Evolutionary conservation across 208 protist genomes (phyloP), one percentile per base, ranked within the genome.

Genomic region (Trypanosomatidae sp.): DNA sequence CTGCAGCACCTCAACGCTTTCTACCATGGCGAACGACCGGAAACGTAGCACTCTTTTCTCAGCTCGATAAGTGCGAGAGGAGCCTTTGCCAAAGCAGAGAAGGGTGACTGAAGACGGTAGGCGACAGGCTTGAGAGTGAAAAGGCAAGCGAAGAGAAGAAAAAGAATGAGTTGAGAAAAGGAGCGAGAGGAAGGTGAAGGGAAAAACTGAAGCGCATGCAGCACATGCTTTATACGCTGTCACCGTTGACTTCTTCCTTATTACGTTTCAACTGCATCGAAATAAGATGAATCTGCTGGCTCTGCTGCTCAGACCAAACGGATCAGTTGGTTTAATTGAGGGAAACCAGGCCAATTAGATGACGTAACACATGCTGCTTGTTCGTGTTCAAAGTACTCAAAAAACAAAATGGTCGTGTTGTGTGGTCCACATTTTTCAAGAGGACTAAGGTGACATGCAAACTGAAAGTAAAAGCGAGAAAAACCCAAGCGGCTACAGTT

Each of bases 1-100:
- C 10, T 74, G 58, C 56, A 87, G 68, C 22, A 39, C 30, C 15
- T 78, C 66, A 10, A 79, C 59, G 22, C 65, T 73, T 13, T 76
- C 71, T 17, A 46, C 53, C 58, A 71, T 77, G 19, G 46, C 43
- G 30, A 25, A 58, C 17, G 19, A 56, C 6, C 4, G 25, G 30
- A 68, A 36, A 53, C 22, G 25, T 39, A n/a, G n/a, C 10, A 22
- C 28, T n/a, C 7, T 62, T 53, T 43, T 44, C 17, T n/a, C 41
- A 19, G 15, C n/a, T 30, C 43, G 3, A 17, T 55, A 41, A 46
- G 15, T 30, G 22, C 66, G 25, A 43, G 8, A 25, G 2, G 12
- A 44, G 3, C 17, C 15, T 15, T 15, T 46, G 13, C 39, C 15
- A 25, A 46, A 65, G 12, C 43, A 19, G 17, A 69, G 8, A 56